phyloP scores from a whole-genome alignment of 345 rosid genomes.

The Linum lewisii region DNA sequence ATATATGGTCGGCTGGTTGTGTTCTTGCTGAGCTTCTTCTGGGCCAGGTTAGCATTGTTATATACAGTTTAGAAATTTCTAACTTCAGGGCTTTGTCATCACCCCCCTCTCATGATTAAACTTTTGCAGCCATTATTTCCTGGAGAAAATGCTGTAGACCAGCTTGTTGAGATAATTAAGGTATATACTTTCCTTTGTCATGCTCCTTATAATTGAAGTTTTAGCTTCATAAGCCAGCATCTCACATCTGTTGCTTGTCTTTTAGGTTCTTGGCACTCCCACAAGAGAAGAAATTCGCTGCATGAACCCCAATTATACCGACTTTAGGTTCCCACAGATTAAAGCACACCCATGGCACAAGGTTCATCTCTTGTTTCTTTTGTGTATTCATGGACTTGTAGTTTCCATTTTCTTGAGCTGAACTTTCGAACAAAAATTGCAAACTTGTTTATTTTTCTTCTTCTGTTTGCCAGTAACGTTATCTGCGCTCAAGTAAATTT shows the following conservation, averaged over 20 bases:
- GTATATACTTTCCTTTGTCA: conserved; percentile 5
- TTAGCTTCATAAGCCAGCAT: neutral
- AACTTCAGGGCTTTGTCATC: neutral
- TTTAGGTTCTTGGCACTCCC: conserved; percentile 29
- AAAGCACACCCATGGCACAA: conserved; percentile 33
- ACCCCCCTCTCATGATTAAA: neutral
- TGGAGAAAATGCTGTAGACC: conserved; percentile 31
- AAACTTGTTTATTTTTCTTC: no score
- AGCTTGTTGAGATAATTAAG: conserved; percentile 31
- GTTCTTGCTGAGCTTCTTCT: conserved; percentile 30
- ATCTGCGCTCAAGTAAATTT: no score
- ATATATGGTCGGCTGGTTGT: conserved; percentile 31
- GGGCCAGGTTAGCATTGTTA: conserved; percentile 19
- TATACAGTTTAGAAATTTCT: neutral
- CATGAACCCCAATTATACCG: conserved; percentile 30
- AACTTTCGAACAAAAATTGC: neutral
- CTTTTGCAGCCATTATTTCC: conserved; percentile 24
- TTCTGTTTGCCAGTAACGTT: no score
- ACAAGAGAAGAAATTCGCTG: conserved; percentile 32
- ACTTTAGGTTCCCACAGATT: conserved; percentile 29
- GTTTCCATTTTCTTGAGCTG: neutral
- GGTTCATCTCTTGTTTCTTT: conserved; percentile 5
- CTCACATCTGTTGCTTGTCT: neutral
- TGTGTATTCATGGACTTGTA: neutral
- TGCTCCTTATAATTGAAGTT: neutral